Base-by-base conservation (phyloP, 306 rosid genomes). In the Cicer yamashitae region DNA sequence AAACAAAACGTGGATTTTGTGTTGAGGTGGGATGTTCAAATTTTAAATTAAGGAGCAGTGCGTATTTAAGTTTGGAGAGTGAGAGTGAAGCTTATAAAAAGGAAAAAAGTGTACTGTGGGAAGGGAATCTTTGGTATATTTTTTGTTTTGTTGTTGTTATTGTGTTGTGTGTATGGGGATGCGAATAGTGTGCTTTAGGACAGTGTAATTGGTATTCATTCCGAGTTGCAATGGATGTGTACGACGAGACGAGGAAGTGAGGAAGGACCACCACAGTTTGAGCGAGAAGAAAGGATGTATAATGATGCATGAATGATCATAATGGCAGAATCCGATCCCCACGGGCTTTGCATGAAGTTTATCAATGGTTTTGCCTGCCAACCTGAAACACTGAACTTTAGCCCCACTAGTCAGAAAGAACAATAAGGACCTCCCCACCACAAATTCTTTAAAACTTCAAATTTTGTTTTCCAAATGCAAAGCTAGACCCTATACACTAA, bases 311-410 rank as follows among this genome's bases (percentile, higher is more conserved):
- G 44, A 17, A 62, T n/a, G 67, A 44, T 11, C 18, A 15, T n/a
- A 63, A 61, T 44, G 6, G 45, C 38, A 37, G 74, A 61, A 61
- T 77, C 75, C 8, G 6, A 43, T 48, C 43, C 34, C 73, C 84
- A 65, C 77, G 84, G 86, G 79, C 13, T 54, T 43, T 17, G 44
- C 83, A 60, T 77, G 83, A 70, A 67, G 54, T 3, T 46, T 77
- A 70, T 52, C 59, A 44, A 45, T 67, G 72, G 56, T 45, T 45
- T 22, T 44, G 56, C 13, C 50, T 64, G 70, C 10, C 40, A 67
- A 20, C 12, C 53, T 43, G 73, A 12, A 18, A 56, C 62, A 43
- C 39, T 65, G 39, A 45, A 20, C 56, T n/a, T 48, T 50, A 8
- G 59, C 59, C 73, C 59, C 60, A 68, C 73, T 11, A 25, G 73